Percentiles rank a stretch among this genome's conserved stretches.
phyloP scores from a whole-genome alignment of 176 grass and related monocot species.

The Poa pratensis region DNA sequence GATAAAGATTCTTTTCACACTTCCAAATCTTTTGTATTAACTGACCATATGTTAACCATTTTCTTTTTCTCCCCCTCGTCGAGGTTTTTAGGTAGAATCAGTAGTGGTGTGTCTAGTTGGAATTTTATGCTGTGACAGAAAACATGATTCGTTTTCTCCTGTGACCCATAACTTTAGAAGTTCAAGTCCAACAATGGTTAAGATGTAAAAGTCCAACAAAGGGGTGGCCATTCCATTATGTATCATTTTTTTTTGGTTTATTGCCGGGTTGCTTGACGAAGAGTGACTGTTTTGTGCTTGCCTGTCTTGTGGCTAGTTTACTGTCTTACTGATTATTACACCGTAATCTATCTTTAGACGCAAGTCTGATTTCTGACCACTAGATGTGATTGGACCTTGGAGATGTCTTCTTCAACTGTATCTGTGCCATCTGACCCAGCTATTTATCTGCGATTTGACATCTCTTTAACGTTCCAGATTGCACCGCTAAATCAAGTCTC shows the following conservation, averaged over 20 bases:
- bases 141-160: constrained; percentile 25
- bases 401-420: not conserved
- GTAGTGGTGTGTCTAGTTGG: constrained; percentile 19
- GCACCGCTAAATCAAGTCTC: not conserved
- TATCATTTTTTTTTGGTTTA: not conserved
- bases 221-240: not conserved
- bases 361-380: not conserved
- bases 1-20: constrained; percentile 54
- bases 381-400: not conserved
- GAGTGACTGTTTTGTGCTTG: not conserved
- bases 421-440: not conserved
- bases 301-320: not conserved
- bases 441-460: not conserved
- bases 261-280: not conserved
- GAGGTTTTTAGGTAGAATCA: constrained; percentile 46
- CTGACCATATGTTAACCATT: constrained; percentile 47
- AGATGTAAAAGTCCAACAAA: not conserved
- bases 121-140: constrained; percentile 31
- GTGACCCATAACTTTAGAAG: constrained; percentile 1
- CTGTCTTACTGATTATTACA: not conserved
- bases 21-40: constrained; percentile 51
- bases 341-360: not conserved
- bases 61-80: constrained; percentile 26
- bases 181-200: not conserved
- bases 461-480: not conserved